These are phyloP conservation scores for Paramyrothecium sp. DNA, from an alignment of 2,329 filamentous ascomycete species.

Conservation along the genomic window DNA sequence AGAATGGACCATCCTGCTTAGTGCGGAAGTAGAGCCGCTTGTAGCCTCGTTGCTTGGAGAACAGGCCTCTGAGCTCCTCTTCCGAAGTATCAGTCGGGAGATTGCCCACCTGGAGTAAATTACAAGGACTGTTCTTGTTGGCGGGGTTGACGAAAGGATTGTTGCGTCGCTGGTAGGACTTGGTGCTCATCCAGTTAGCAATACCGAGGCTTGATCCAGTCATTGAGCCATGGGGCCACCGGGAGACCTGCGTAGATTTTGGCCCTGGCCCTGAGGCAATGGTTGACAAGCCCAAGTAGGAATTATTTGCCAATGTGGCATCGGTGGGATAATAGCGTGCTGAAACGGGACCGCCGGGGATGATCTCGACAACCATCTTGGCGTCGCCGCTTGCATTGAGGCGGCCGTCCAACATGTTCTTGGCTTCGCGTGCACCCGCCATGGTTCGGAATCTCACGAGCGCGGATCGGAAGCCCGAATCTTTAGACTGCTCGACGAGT, in stretches of 20 bases:
- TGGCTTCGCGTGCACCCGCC: slow-evolving; percentile 54
- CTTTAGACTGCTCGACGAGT: slow-evolving; percentile 45
- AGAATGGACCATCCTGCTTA: slow-evolving; percentile 96
- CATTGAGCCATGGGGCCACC: too few species aligned
- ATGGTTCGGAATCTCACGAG: slow-evolving; percentile 52
- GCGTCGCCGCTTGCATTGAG: slow-evolving; percentile 48
- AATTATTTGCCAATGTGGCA: too few species aligned
- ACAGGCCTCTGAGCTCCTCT: slow-evolving; percentile 91
- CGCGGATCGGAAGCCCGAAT: slow-evolving; percentile 50
- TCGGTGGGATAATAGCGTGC: too few species aligned
- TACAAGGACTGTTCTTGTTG: slow-evolving; percentile 95
- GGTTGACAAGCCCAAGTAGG: too few species aligned
- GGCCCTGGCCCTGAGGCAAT: too few species aligned
- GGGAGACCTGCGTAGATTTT: too few species aligned
- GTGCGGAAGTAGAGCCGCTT: slow-evolving; percentile 93
- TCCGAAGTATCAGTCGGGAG: slow-evolving; percentile 89
- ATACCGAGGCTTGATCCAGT: too few species aligned
- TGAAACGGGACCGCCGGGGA: too few species aligned
- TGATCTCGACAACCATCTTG: slow-evolving; percentile 56
- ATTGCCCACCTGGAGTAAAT: slow-evolving; percentile 97
- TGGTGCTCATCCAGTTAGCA: too few species aligned
- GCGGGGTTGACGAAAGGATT: slow-evolving; percentile 90
- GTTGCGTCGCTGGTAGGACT: slow-evolving; percentile 60
- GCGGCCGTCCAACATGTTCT: slow-evolving; percentile 56
- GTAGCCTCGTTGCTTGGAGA: slow-evolving; percentile 90